Base-by-base conservation (phyloP, 768 basidiomycete species). In the Naganishia randhawae region DNA sequence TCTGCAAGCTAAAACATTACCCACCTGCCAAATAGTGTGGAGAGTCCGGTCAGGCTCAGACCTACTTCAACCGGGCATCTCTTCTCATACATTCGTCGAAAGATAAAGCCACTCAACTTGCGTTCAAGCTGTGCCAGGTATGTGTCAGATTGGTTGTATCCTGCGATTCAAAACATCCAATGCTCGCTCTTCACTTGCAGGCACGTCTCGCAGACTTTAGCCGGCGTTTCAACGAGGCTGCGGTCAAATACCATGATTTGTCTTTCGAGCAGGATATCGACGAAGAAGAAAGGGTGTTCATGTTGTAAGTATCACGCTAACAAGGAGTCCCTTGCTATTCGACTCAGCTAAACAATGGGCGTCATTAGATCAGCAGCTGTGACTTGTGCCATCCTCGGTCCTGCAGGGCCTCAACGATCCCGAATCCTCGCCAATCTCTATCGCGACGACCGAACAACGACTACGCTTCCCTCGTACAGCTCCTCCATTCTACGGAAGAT, bases 1-100 rank as follows among this genome's bases (percentile, higher is more conserved):
- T 11, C 10, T 35, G n/a, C n/a, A 42, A 32, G 42, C 22, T 27
- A 50, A 29, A 2, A 1, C 39, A 32, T 16, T 22, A 27, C 0
- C 4, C 22, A 27, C 16, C 8, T 41, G 17, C 51, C 8, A 32
- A 19, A 19, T 67, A 80, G 78, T 93, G 96, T 65, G 93, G 95
- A 77, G 95, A 99, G 76, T 92, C 91, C 4, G 89, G 94, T 1
- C 91, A 93, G 80, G 96, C 96, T n/a, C 95, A 98, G 78, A 91
- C 92, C 1, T 98, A 93, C 81, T 95, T 95, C 80, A 95, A 94
- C 76, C 90, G 96, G 65, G 96, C 96, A 22, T 91, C 92, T 0
- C 85, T 93, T 25, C 85, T 97, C 25, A 87, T 91, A 27, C 89
- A 92, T 77, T 86, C 88, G 17, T 86, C 89, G 42, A 83, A 83